Evolutionary conservation across 345 rosid species (phyloP).

Genomic region (Dipteronia dyeriana): DNA sequence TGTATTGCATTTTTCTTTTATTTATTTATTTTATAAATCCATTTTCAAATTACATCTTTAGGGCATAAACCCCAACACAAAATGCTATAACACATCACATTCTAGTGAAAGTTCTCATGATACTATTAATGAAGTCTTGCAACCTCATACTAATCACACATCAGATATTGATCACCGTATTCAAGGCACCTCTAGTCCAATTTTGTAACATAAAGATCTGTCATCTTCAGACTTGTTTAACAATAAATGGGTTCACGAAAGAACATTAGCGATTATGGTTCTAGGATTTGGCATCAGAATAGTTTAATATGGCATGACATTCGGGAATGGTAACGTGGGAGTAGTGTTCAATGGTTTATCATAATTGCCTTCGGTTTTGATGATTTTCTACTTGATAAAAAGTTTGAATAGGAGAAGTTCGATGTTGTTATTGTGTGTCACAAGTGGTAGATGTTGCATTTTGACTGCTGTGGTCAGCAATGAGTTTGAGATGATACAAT

Average conservation of each 20-base stretch:
- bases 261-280: slow-evolving; percentile 29
- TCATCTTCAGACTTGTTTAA: too few species aligned
- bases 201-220: too few species aligned
- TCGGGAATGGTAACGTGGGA: slow-evolving; percentile 44
- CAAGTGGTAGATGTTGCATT: slow-evolving; percentile 41
- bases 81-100: too few species aligned
- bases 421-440: slow-evolving; percentile 26
- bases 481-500: slow-evolving; percentile 13
- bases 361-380: slow-evolving; percentile 38
- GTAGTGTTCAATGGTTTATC: slow-evolving; percentile 45
- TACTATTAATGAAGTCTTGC: too few species aligned
- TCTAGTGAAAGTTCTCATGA: too few species aligned
- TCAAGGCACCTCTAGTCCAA: too few species aligned
- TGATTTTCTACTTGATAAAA: slow-evolving; percentile 36
- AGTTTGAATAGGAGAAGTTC: slow-evolving; percentile 39
- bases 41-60: too few species aligned
- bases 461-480: slow-evolving; percentile 27
- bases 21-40: too few species aligned
- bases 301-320: slow-evolving; percentile 45
- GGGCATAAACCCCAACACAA: too few species aligned
- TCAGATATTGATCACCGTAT: too few species aligned
- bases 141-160: too few species aligned
- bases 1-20: too few species aligned
- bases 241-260: slow-evolving; percentile 26
- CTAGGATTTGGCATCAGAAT: slow-evolving; percentile 47